Conservation (phyloP, 371 early-diverging fungal genomes). For the Apophysomyces variabilis region DNA sequence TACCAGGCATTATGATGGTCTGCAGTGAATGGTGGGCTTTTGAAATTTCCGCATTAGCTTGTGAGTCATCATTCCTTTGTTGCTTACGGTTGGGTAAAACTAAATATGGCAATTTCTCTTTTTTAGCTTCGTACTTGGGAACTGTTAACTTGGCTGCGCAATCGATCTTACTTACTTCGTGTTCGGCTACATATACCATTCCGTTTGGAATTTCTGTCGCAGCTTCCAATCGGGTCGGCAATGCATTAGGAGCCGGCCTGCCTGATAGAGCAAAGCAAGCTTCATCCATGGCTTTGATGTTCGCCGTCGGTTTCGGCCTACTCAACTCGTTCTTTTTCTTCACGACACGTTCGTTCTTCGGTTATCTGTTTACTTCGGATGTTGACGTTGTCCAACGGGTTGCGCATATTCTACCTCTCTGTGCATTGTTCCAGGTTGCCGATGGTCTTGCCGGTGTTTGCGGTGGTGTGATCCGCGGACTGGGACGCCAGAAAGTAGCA, state of each 20-base stretch:
- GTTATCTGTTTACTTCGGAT: slow-evolving; percentile 64
- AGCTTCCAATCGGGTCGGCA: slow-evolving; percentile 76
- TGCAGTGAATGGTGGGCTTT: slow-evolving; percentile 78
- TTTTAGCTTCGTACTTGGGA: slow-evolving; percentile 58
- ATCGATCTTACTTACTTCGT: slow-evolving; percentile 70
- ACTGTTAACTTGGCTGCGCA: slow-evolving; percentile 76
- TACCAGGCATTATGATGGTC: slow-evolving; percentile 70
- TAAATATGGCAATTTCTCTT: neutral
- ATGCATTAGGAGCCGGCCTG: slow-evolving; percentile 59
- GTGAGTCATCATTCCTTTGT: slow-evolving; percentile 25
- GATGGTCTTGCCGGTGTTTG: slow-evolving; percentile 64
- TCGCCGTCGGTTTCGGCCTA: slow-evolving; percentile 36
- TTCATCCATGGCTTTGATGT: slow-evolving; percentile 36
- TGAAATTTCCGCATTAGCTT: slow-evolving; percentile 75
- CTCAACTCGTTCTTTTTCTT: slow-evolving; percentile 25
- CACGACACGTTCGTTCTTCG: slow-evolving; percentile 48
- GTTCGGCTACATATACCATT: slow-evolving; percentile 62
- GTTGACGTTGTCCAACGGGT: slow-evolving; percentile 62
- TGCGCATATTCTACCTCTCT: slow-evolving; percentile 68
- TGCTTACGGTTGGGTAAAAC: neutral
- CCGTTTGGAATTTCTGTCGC: slow-evolving; percentile 73
- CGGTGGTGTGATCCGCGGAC: slow-evolving; percentile 67
- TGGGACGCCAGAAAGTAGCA: slow-evolving; percentile 66
- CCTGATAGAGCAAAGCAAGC: slow-evolving; percentile 41
- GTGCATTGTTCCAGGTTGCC: slow-evolving; percentile 72